Evolutionary conservation across 306 rosid genomes (phyloP), one percentile per base, ranked within the genome.

Genomic region (Quercus berberidifolia): DNA sequence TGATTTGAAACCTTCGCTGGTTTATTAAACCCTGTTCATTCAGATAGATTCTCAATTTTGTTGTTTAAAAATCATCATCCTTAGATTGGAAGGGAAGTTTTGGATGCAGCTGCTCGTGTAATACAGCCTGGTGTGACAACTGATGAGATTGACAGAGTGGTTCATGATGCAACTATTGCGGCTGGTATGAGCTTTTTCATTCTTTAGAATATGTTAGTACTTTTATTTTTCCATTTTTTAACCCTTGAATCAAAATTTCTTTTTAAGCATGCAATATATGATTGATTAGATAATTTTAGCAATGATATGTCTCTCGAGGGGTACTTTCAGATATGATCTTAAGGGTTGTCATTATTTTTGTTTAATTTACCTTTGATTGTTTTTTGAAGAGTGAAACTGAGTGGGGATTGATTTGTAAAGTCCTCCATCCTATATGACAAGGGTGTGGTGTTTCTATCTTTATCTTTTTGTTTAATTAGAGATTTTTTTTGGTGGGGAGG

Each of bases 61-160:
- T 51, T 12, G 57, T 9, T 20, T 74, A 28, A 55, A 49, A 43
- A 70, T 41, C 54, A 55, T 74, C n/a, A 49, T 76, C 43, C 79
- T 71, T 73, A 93, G 99, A 88, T 95, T 88, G 93, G 82, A 64
- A 93, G 99, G 73, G 91, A 95, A 79, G 98, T 93, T 65, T 84
- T 95, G 83, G 98, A 95, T 89, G 96, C 93, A 68, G 97, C 97
- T 81, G 98, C 99, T 77, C 85, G 89, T 77, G 82, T 89, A 74
- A 87, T 95, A 80, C 79, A 15, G 69, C 98, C 98, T n/a, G 99
- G 98, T 72, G 92, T 93, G 70, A 95, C 93, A 15, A 95, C 99
- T 74, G 98, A 95, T 85, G 99, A 95, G 83, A 91, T 95, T 82
- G 98, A 95, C 78, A 85, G 84, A 78, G 96, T 95, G 60, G 97